phyloP scores from a whole-genome alignment of 2,329 filamentous ascomycete species.

The Clonostachys byssicola region DNA sequence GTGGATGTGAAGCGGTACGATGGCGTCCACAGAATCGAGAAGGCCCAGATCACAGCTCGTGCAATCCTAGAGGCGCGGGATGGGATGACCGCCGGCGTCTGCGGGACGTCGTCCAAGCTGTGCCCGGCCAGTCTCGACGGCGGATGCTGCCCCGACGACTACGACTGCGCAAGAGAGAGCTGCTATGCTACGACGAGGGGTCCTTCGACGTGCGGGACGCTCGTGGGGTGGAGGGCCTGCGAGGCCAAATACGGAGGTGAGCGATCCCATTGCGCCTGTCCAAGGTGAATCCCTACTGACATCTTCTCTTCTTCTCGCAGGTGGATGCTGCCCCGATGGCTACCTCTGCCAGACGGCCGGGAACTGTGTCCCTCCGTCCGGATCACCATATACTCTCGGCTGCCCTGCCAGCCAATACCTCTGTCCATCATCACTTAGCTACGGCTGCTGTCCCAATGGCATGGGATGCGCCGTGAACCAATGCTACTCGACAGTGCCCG shows the following conservation, averaged over 20 bases:
- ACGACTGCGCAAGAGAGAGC: constrained; percentile 39
- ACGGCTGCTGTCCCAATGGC: constrained; percentile 47
- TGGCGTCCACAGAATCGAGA: constrained; percentile 19
- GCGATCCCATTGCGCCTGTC: constrained; percentile 10
- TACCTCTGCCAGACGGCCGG: constrained; percentile 31
- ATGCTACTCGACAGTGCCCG: constrained; percentile 43
- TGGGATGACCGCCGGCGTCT: constrained; percentile 8
- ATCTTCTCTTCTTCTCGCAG: constrained; percentile 13
- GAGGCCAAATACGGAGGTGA: constrained; percentile 26
- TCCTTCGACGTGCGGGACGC: constrained; percentile 29
- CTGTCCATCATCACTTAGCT: constrained; percentile 44
- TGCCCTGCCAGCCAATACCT: constrained; percentile 40
- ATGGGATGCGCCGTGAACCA: constrained; percentile 40
- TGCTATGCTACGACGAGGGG: constrained; percentile 41
- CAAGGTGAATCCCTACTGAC: too few relatives aligned
- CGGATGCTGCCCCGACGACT: constrained; percentile 42
- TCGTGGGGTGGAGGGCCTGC: constrained; percentile 33
- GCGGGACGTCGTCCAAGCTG: constrained; percentile 16
- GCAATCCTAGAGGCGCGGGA: constrained; percentile 9
- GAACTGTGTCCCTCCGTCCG: constrained; percentile 38
- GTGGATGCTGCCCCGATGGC: constrained; percentile 39
- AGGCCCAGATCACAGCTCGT: constrained; percentile 4
- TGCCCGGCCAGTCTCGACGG: constrained; percentile 35
- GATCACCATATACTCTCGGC: constrained; percentile 27
- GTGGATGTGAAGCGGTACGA: constrained; percentile 19